phyloP scores from a whole-genome alignment of 495 filamentous ascomycete species.

The Lasiosphaeria ovina region DNA sequence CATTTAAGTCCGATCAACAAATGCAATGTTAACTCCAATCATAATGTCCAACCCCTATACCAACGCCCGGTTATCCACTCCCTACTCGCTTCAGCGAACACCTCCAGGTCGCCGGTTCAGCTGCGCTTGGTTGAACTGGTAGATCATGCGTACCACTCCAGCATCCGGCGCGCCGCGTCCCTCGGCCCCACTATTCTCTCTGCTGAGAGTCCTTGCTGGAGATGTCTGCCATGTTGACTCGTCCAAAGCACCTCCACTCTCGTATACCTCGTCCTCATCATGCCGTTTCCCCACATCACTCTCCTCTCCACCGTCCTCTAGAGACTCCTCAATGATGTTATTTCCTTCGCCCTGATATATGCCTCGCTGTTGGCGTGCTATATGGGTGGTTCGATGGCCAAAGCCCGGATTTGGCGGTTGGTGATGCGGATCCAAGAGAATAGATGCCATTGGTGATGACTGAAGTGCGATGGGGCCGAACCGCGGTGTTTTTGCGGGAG shows the following conservation, averaged over 20 bases:
- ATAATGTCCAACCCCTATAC: background rate
- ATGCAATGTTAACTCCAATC: no score
- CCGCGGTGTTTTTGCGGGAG: conserved; percentile 27
- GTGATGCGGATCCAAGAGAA: conserved; percentile 83
- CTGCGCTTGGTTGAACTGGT: conserved; percentile 86
- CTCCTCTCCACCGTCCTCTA: conserved; percentile 55
- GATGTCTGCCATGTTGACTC: conserved; percentile 57
- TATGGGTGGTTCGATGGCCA: conserved; percentile 32
- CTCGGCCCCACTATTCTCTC: conserved; percentile 38
- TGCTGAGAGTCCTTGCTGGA: conserved; percentile 37
- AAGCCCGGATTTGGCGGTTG: conserved; percentile 61
- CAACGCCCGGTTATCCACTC: background rate
- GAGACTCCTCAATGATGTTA: conserved; percentile 48
- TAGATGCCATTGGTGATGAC: conserved; percentile 63
- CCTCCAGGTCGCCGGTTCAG: conserved; percentile 52
- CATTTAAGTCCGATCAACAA: no score
- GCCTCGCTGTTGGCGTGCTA: conserved; percentile 40
- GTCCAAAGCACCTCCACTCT: conserved; percentile 42
- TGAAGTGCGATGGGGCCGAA: conserved; percentile 35
- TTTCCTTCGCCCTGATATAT: conserved; percentile 37
- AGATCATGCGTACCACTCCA: conserved; percentile 81
- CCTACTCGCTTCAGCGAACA: conserved; percentile 29
- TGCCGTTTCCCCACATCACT: conserved; percentile 72
- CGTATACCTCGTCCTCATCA: conserved; percentile 60
- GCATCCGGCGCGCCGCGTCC: conserved; percentile 41